phyloP scores from a whole-genome alignment of 306 rosid genomes.

The Rubus parviflorus region DNA sequence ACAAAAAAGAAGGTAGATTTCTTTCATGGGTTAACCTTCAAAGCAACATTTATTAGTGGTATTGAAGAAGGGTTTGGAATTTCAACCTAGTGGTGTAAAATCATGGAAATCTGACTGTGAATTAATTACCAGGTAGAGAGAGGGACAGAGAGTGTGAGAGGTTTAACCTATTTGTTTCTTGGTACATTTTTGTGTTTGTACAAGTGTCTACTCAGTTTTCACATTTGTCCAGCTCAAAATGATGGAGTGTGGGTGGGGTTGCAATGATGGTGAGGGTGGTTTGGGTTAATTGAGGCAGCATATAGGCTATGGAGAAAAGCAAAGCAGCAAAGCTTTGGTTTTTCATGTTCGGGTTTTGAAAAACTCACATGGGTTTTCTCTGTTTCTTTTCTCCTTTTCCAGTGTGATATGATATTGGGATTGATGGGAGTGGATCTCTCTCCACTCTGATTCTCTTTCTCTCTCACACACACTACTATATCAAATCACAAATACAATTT shows the following conservation, averaged over 20 bases:
- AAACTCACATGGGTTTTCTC: conserved; percentile 12
- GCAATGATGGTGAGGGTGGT: conserved; percentile 36
- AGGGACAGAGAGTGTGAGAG: conserved; percentile 24
- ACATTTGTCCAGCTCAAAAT: conserved; percentile 47
- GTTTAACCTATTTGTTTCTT: not conserved
- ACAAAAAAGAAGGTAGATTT: conserved; percentile 15
- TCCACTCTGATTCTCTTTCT: not conserved
- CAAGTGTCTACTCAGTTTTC: conserved; percentile 30
- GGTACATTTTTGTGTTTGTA: not conserved
- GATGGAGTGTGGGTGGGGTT: conserved; percentile 49
- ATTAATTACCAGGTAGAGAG: conserved; percentile 18
- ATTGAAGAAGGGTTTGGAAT: conserved; percentile 28
- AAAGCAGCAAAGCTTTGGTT: conserved; percentile 1
- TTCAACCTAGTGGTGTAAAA: conserved; percentile 66
- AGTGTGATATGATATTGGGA: conserved; percentile 31
- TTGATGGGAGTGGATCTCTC: conserved; percentile 27
- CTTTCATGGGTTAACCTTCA: not conserved
- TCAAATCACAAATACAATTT: conserved; percentile 33
- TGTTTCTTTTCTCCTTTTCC: not conserved
- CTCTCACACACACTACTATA: not conserved
- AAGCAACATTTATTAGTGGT: not conserved
- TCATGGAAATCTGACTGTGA: conserved; percentile 56
- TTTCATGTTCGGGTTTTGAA: not conserved
- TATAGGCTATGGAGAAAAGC: not conserved
- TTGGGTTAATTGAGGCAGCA: conserved; percentile 9